Evolutionary conservation across 177 flowering plant species (phyloP).

Genomic region (Vitis hybrid): DNA sequence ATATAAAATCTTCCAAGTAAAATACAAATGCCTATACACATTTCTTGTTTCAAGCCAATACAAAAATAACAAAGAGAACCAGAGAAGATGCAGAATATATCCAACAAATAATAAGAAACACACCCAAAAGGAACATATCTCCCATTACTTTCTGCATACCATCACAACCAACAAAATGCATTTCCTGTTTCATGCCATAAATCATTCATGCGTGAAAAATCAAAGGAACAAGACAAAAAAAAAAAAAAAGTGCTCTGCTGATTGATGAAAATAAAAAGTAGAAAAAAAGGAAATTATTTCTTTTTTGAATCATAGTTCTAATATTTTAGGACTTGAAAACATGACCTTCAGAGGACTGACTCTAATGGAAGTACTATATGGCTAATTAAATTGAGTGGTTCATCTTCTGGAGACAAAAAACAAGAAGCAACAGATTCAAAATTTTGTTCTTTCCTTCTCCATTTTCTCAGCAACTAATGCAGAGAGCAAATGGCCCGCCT

Average conservation of each 20-base stretch:
- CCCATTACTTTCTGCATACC: too few relatives aligned
- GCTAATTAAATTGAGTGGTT: not conserved
- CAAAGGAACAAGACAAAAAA: not conserved
- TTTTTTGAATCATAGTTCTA: not conserved
- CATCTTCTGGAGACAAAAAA: not conserved
- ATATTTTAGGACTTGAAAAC: not conserved
- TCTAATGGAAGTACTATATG: not conserved
- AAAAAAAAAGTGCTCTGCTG: not conserved
- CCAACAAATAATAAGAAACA: too few relatives aligned
- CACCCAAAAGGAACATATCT: too few relatives aligned
- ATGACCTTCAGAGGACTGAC: not conserved
- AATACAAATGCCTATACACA: too few relatives aligned
- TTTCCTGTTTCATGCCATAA: not conserved
- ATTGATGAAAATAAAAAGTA: not conserved
- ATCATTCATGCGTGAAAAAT: not conserved
- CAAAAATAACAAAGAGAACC: too few relatives aligned
- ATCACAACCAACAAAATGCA: not conserved
- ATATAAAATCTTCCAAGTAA: too few relatives aligned
- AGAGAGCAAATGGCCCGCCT: not conserved
- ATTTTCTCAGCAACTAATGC: slow-evolving; percentile 7
- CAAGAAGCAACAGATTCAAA: not conserved
- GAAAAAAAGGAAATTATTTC: not conserved
- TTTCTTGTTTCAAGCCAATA: too few relatives aligned
- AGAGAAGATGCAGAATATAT: too few relatives aligned
- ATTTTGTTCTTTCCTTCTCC: not conserved